Percentiles rank a stretch among this genome's conserved stretches.
phyloP scores from a whole-genome alignment of 2,329 filamentous ascomycete genomes.

The Tolypocladium tundrense region DNA sequence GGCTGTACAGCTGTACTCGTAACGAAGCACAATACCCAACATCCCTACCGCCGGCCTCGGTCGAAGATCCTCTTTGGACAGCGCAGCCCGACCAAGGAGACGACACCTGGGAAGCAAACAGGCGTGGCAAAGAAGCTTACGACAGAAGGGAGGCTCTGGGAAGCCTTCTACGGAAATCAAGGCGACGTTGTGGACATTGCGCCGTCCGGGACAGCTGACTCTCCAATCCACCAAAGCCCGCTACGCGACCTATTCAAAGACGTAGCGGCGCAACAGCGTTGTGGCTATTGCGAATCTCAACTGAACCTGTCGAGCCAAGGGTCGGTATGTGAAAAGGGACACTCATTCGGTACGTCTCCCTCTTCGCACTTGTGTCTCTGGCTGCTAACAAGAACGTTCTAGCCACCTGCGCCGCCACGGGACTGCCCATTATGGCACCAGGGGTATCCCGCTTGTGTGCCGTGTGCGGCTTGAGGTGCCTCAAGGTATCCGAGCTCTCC shows the following conservation, averaged over 20 bases:
- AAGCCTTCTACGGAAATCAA: constrained; percentile 49
- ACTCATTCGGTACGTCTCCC: constrained; percentile 26
- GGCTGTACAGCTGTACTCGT: constrained; percentile 40
- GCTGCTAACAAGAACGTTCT: neutral
- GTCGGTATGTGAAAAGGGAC: constrained; percentile 27
- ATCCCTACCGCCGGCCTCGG: constrained; percentile 31
- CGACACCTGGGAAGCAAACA: constrained; percentile 1
- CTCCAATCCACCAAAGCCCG: constrained; percentile 8
- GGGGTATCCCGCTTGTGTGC: constrained; percentile 43
- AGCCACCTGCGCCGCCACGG: constrained; percentile 45
- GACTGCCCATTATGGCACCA: constrained; percentile 43
- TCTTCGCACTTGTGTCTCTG: neutral
- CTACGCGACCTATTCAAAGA: constrained; percentile 28
- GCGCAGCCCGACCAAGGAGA: constrained; percentile 6
- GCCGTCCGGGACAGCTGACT: constrained; percentile 11
- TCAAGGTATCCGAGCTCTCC: constrained; percentile 32
- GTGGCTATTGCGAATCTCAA: constrained; percentile 34
- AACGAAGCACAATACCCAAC: constrained; percentile 36
- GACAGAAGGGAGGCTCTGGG: constrained; percentile 46
- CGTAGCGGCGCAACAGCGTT: constrained; percentile 26
- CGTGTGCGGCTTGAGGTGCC: constrained; percentile 41
- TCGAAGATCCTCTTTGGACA: constrained; percentile 28
- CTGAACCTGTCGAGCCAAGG: constrained; percentile 22
- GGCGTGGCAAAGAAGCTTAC: constrained; percentile 19
- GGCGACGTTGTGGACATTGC: constrained; percentile 31